These are phyloP conservation scores for Exophiala sideris DNA, from an alignment of 2,329 filamentous ascomycete genomes.

Conservation along the genomic window DNA sequence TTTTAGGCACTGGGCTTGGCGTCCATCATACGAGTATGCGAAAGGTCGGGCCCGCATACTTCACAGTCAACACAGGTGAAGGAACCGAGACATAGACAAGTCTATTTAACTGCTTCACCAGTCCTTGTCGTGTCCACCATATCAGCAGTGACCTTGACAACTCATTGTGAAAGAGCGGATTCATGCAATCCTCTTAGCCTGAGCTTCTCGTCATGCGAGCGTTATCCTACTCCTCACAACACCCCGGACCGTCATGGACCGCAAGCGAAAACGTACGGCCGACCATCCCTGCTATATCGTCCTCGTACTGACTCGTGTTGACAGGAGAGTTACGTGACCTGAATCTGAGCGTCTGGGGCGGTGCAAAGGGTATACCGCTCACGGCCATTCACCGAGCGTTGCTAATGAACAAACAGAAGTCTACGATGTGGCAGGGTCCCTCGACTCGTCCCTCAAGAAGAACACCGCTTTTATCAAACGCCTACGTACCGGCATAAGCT, in stretches of 20 bases:
- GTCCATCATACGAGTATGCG: not conserved
- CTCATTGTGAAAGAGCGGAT: slow-evolving; percentile 8
- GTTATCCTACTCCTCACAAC: slow-evolving; percentile 20
- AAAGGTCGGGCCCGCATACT: not conserved
- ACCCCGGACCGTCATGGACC: slow-evolving; percentile 42
- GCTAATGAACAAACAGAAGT: slow-evolving; percentile 57
- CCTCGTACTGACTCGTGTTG: slow-evolving; percentile 14
- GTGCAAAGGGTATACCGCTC: slow-evolving; percentile 66
- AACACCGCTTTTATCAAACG: slow-evolving; percentile 98
- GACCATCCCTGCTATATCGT: not conserved
- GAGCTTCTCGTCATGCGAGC: slow-evolving; percentile 27
- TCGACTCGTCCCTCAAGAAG: slow-evolving; percentile 95
- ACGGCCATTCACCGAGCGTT: slow-evolving; percentile 1
- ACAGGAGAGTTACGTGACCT: slow-evolving; percentile 84
- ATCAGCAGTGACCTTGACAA: slow-evolving; percentile 10
- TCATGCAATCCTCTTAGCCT: slow-evolving; percentile 12
- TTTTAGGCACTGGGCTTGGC: not conserved
- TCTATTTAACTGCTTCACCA: not conserved
- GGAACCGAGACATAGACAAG: not conserved
- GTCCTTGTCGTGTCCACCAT: slow-evolving; percentile 2
- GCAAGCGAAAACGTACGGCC: slow-evolving; percentile 47
- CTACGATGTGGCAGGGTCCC: slow-evolving; percentile 70
- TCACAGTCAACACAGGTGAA: not conserved
- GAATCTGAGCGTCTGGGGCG: slow-evolving; percentile 84
- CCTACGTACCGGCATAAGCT: slow-evolving; percentile 80